A percentile compares a stretch with the other conserved stretches of the same genome.
These are phyloP conservation scores for Capsicum chinense DNA, from an alignment of 257 asterid genomes.

Conservation along the genomic window DNA sequence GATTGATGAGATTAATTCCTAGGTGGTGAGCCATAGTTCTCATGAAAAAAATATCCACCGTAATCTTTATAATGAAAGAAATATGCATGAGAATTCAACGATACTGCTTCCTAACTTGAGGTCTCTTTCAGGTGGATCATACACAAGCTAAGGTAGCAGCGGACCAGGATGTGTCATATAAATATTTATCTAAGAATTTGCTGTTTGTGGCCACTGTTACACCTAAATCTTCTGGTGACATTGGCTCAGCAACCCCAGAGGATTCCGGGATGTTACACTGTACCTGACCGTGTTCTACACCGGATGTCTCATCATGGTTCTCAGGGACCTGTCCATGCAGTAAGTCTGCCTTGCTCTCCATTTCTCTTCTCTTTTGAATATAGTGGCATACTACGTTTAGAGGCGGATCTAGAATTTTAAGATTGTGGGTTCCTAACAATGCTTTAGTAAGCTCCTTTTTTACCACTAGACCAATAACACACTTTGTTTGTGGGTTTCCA, in stretches of 20 bases:
- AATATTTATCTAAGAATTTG: constrained; percentile 80
- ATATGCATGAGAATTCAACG: no score
- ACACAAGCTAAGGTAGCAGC: constrained; percentile 92
- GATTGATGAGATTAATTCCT: no score
- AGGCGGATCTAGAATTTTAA: no score
- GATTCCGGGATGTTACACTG: constrained; percentile 81
- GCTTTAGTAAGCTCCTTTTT: no score
- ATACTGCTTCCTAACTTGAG: no score
- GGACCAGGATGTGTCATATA: constrained; percentile 94
- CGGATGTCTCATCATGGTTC: constrained; percentile 90
- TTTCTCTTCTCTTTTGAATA: not conserved
- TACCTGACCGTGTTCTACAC: constrained; percentile 87
- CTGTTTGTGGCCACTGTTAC: constrained; percentile 85
- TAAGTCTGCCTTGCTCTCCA: constrained; percentile 48
- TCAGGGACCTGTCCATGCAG: constrained; percentile 84
- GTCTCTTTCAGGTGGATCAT: constrained; percentile 71
- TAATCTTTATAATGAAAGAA: no score
- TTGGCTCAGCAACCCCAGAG: constrained; percentile 84
- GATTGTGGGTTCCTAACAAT: no score
- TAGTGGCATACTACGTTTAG: no score
- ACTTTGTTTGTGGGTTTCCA: no score
- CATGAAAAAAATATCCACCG: no score
- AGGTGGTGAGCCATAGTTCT: no score
- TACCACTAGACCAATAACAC: no score
- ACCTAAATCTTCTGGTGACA: constrained; percentile 78